Evolutionary conservation across 2,329 filamentous ascomycete species (phyloP).

Genomic region (Venturia oleaginea): DNA sequence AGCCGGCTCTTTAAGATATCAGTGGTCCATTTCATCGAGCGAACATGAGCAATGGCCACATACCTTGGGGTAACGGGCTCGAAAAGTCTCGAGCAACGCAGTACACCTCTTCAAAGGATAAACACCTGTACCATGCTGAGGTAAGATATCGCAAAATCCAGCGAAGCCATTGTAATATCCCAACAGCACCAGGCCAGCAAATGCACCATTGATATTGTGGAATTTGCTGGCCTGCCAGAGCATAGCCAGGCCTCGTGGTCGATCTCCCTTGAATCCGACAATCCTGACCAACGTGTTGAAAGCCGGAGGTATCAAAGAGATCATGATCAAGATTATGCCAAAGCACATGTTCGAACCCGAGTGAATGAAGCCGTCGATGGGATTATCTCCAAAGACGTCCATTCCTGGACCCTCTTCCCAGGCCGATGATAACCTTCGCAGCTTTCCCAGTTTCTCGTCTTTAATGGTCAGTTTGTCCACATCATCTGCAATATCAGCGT

Average conservation of each 20-base stretch:
- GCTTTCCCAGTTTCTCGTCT: neutral
- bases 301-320: constrained; percentile 87
- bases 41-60: neutral
- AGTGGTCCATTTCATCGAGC: neutral
- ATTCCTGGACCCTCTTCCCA: constrained; percentile 46
- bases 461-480: constrained; percentile 22
- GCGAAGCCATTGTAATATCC: constrained; percentile 84
- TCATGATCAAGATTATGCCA: constrained; percentile 71
- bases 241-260: constrained; percentile 70
- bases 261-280: constrained; percentile 84
- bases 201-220: constrained; percentile 83
- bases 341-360: constrained; percentile 85
- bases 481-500: constrained; percentile 20
- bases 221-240: constrained; percentile 86
- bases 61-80: constrained; percentile 61
- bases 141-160: constrained; percentile 80
- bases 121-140: constrained; percentile 47
- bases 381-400: constrained; percentile 55
- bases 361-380: constrained; percentile 80
- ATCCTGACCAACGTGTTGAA: constrained; percentile 81
- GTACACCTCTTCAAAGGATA: constrained; percentile 64
- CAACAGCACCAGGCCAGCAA: constrained; percentile 72
- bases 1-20: constrained; percentile 48
- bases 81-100: constrained; percentile 63
- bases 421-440: constrained; percentile 20